Evolutionary conservation across 2,329 filamentous ascomycete species (phyloP).

Genomic region (Scedosporium apiospermum): DNA sequence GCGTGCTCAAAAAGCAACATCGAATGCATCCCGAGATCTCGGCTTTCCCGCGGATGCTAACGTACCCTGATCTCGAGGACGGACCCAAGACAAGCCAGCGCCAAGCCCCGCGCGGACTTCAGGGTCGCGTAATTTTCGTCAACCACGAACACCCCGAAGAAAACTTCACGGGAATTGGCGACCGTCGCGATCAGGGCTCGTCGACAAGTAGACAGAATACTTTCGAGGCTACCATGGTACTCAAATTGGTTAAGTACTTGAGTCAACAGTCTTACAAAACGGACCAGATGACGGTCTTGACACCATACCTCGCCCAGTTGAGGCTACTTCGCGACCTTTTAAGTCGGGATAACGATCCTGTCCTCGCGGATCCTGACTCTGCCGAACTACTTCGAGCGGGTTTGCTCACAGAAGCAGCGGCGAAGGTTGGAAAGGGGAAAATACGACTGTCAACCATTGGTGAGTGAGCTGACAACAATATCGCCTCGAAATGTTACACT

Average conservation of each 20-base stretch:
- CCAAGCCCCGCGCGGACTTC: conserved; percentile 43
- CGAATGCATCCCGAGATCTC: conserved; percentile 63
- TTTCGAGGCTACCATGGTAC: conserved; percentile 57
- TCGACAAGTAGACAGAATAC: conserved; percentile 41
- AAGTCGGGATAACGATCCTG: conserved; percentile 47
- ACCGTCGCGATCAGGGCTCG: conserved; percentile 40
- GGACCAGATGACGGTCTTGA: conserved; percentile 56
- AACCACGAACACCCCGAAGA: conserved; percentile 48
- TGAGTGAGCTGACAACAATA: conserved; percentile 22
- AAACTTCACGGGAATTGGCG: neutral
- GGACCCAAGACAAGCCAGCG: conserved; percentile 37
- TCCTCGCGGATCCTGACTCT: conserved; percentile 60
- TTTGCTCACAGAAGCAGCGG: conserved; percentile 42
- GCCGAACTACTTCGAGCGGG: conserved; percentile 54
- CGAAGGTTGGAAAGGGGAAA: conserved; percentile 37
- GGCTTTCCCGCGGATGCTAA: conserved; percentile 42
- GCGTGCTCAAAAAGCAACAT: conserved; percentile 51
- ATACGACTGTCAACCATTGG: conserved; percentile 62
- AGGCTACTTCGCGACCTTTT: conserved; percentile 45
- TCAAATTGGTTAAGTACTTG: conserved; percentile 57
- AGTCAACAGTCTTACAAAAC: conserved; percentile 63
- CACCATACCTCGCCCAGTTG: conserved; percentile 64
- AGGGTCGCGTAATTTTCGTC: conserved; percentile 54
- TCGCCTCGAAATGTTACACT: too few relatives aligned
- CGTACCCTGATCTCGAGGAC: conserved; percentile 54